A percentile compares a stretch with the other conserved stretches of the same genome.
phyloP scores from a whole-genome alignment of 1,139 yeast species.

The Candida neerlandica region DNA sequence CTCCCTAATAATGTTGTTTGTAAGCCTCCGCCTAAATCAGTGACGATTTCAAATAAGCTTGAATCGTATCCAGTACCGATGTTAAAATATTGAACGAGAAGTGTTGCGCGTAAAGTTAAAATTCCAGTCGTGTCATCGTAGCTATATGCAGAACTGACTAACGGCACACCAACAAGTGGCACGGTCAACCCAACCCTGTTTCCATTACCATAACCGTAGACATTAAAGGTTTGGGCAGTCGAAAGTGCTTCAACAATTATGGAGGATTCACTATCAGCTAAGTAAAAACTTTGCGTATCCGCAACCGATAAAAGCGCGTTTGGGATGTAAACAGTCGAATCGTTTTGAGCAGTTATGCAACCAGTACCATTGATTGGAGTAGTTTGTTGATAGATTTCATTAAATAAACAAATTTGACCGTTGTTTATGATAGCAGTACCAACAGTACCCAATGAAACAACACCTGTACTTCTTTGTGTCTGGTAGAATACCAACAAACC shows the following conservation, averaged over 20 bases:
- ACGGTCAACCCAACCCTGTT: conserved; percentile 10
- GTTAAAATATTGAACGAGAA: conserved; percentile 19
- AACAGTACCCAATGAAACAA: conserved; percentile 24
- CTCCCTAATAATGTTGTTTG: conserved; percentile 13
- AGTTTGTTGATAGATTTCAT: conserved; percentile 27
- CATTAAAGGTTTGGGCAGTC: conserved; percentile 24
- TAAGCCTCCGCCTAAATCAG: conserved; percentile 20
- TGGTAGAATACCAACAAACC: conserved; percentile 30
- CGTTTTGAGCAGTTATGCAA: conserved; percentile 27
- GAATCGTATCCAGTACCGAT: conserved; percentile 28
- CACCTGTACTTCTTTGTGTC: conserved; percentile 22
- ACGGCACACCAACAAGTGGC: conserved; percentile 2
- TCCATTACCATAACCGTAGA: conserved; percentile 31
- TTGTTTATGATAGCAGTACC: conserved; percentile 20
- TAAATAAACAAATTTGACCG: conserved; percentile 30
- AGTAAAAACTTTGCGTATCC: conserved; percentile 25
- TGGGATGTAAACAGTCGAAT: conserved; percentile 24
- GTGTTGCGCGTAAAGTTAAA: conserved; percentile 19
- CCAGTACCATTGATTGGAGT: conserved; percentile 31
- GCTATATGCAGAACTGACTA: conserved; percentile 6
- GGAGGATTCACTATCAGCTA: conserved; percentile 22
- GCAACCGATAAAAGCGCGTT: conserved; percentile 19
- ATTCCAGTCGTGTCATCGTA: conserved; percentile 24
- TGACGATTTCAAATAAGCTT: conserved; percentile 15
- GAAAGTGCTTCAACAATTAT: conserved; percentile 22